Base-by-base conservation (phyloP, 257 asterid species). In the Nicotiana undulata region DNA sequence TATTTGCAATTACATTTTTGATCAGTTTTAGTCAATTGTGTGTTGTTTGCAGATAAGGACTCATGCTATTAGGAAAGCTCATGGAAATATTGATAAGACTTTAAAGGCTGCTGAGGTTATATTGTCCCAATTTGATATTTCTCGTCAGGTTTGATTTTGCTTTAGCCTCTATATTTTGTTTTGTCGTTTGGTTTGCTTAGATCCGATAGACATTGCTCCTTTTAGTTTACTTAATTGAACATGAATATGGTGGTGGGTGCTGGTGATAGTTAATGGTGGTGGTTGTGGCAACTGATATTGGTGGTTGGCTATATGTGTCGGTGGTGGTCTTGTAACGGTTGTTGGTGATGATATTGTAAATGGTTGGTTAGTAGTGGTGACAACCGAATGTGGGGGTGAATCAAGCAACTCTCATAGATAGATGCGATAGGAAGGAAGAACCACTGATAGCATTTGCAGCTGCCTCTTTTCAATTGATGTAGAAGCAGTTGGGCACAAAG, bases 81-180 rank as follows among this genome's bases (percentile, higher is more conserved):
- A 96, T 82, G 98, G 92, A 89, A 96, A 94, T 84, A 96, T 96
- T 83, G 98, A 96, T 88, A 94, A 79, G 90, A 91, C 99, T 80
- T 83, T 96, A 87, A 96, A 96, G 93, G 94, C 99, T 66, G 97
- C 98, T 63, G 98, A 94, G 82, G 92, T 91, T 89, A 93, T 96
- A 86, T 85, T 96, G 88, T 81, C 97, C 29, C 97, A 94, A 76
- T 94, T 94, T 85, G 99, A 94, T 88, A 86, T 89, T 82, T 90
- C 98, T 81, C 98, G 94, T 84, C 98, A 94, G 93, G 99, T 96
- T 86, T 83, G 82, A 55, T 80, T 80, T 18, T 83, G 82, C 61
- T 80, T 80, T 18, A 4, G 32, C 20, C 79, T 76, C 82, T 51
- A 3, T 66, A 67, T 37, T 80, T 61, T 26, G 63, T 74, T 24